A percentile compares a stretch with the other conserved stretches of the same genome.
These are phyloP conservation scores for Lentinus polychrous DNA, from an alignment of 1,284 basidiomycete species.

Conservation along the genomic window DNA sequence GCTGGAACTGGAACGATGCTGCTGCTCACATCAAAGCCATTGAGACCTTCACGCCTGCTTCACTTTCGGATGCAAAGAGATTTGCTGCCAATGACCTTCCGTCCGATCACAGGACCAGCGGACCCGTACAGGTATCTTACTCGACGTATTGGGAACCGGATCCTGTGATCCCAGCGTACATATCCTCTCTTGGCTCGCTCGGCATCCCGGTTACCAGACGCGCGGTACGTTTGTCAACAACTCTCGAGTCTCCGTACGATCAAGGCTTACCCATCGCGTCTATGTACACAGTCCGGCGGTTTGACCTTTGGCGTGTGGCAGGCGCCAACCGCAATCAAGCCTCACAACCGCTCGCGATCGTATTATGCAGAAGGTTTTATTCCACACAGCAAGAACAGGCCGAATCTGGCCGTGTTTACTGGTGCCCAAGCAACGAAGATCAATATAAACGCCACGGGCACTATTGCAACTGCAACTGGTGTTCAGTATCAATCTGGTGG, in stretches of 20 bases:
- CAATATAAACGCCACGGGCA: neutral
- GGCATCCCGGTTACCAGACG: neutral
- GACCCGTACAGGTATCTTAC: neutral
- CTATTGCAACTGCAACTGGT: neutral
- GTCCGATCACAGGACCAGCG: neutral
- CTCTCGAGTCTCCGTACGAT: neutral
- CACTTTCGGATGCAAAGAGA: constrained; percentile 10
- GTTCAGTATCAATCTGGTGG: neutral
- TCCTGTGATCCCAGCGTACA: neutral
- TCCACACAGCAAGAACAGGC: neutral
- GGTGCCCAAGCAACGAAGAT: neutral
- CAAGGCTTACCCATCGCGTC: too few species aligned
- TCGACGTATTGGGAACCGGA: neutral
- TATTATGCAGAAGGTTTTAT: neutral
- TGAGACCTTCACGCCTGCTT: constrained; percentile 12
- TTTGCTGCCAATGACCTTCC: constrained; percentile 1
- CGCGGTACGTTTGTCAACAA: neutral
- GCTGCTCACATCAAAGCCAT: neutral
- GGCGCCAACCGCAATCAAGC: neutral
- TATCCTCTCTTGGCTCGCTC: neutral
- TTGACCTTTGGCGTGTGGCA: neutral
- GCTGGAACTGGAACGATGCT: constrained; percentile 18
- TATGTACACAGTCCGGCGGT: neutral
- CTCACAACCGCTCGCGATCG: neutral
- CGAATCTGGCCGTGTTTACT: neutral